These are phyloP conservation scores for Pholiota adiposa DNA, from an alignment of 1,284 basidiomycete genomes.

Conservation along the genomic window DNA sequence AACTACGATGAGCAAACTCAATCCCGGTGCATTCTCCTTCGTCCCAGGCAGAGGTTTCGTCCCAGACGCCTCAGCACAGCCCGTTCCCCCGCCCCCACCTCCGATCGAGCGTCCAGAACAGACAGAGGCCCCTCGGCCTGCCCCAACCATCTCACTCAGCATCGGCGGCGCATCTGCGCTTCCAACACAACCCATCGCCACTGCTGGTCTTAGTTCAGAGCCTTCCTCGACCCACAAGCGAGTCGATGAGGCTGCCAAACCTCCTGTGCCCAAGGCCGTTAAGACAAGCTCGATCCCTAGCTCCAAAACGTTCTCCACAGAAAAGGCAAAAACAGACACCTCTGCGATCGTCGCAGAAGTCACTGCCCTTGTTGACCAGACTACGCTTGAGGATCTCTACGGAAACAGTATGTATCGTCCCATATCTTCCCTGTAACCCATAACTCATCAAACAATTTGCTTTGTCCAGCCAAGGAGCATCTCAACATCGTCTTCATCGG, in stretches of 20 bases:
- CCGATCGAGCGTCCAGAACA: conserved; percentile 60
- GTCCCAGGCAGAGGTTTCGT: conserved; percentile 73
- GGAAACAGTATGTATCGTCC: conserved; percentile 63
- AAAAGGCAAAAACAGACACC: conserved; percentile 83
- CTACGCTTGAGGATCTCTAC: conserved; percentile 86
- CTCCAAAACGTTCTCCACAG: conserved; percentile 76
- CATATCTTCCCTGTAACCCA: too few species aligned
- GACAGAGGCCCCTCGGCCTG: conserved; percentile 57
- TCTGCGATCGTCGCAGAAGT: conserved; percentile 81
- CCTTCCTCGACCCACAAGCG: conserved; percentile 26
- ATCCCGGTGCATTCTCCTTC: conserved; percentile 83
- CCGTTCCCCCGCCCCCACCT: too few species aligned
- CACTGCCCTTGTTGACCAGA: conserved; percentile 77
- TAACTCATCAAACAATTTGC: conserved; percentile 11
- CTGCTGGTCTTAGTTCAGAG: conserved; percentile 33
- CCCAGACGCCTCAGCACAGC: too few species aligned
- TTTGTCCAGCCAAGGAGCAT: conserved; percentile 80
- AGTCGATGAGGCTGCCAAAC: conserved; percentile 29
- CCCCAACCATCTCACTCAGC: conserved; percentile 67
- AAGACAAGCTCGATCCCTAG: conserved; percentile 29
- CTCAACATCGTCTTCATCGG: conserved; percentile 97
- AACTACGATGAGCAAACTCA: conserved; percentile 74
- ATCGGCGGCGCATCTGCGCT: conserved; percentile 56
- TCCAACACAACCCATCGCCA: conserved; percentile 28
- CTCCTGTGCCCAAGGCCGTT: conserved; percentile 31